Evolutionary conservation across 495 filamentous ascomycete species (phyloP).

Genomic region (Hypomontagnella submonticulosa): DNA sequence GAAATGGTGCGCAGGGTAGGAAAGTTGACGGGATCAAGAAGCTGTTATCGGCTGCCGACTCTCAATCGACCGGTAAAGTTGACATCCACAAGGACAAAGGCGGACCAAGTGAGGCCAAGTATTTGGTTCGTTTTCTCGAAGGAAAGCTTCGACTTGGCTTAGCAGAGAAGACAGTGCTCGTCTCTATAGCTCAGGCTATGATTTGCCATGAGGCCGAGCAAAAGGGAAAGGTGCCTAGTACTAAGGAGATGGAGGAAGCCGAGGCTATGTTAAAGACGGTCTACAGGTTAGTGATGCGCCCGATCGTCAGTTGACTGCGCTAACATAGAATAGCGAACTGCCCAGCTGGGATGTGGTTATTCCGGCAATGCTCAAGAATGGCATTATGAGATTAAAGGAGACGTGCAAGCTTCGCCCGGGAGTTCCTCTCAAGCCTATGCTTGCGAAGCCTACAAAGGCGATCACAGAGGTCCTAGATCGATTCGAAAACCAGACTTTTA

Average conservation of each 20-base stretch:
- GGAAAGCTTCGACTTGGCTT: slow-evolving; percentile 92
- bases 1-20: slow-evolving; percentile 86
- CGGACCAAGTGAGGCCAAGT: slow-evolving; percentile 94
- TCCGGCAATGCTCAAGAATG: slow-evolving; percentile 85
- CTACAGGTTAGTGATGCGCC: slow-evolving; percentile 70
- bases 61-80: slow-evolving; percentile 74
- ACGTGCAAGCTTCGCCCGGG: slow-evolving; percentile 94
- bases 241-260: slow-evolving; percentile 80
- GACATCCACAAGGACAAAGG: slow-evolving; percentile 95
- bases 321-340: slow-evolving; percentile 70
- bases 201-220: slow-evolving; percentile 80
- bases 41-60: slow-evolving; percentile 85
- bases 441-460: slow-evolving; percentile 98
- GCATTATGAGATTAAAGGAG: slow-evolving; percentile 81
- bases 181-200: slow-evolving; percentile 87
- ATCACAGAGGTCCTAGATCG: slow-evolving; percentile 98
- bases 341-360: slow-evolving; percentile 96
- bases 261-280: slow-evolving; percentile 89
- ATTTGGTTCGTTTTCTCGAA: slow-evolving; percentile 89
- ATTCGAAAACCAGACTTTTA: slow-evolving; percentile 94
- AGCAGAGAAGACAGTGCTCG: slow-evolving; percentile 91
- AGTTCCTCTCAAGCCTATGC: slow-evolving; percentile 96
- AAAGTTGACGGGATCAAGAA: slow-evolving; percentile 97
- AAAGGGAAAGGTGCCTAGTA: slow-evolving; percentile 72
- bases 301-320: slow-evolving; percentile 3